Evolutionary conservation across 2,329 filamentous ascomycete species (phyloP).

Genomic region (Cephalotrichum gorgonifer): DNA sequence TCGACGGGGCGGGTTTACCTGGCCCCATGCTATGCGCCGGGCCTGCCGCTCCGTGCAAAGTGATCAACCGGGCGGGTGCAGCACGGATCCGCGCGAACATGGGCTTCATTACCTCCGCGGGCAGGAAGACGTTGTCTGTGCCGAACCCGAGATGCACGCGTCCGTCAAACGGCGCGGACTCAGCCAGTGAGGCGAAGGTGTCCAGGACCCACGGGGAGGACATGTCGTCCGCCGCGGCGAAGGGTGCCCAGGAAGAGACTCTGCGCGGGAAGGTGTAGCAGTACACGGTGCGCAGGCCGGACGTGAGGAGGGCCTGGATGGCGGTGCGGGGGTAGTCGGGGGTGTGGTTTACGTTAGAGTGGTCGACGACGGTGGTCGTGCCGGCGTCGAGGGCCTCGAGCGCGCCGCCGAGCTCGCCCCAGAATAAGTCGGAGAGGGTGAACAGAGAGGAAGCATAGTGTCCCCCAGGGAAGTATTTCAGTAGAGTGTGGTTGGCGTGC

Average conservation of each 20-base stretch:
- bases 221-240: constrained; percentile 13
- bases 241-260: constrained; percentile 18
- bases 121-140: constrained; percentile 29
- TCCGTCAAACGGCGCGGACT: constrained; percentile 10
- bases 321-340: constrained; percentile 4
- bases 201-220: constrained; percentile 24
- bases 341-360: constrained; percentile 7
- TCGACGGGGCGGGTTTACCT: not conserved
- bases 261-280: constrained; percentile 25
- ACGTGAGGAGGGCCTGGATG: constrained; percentile 29
- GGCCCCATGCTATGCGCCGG: no score
- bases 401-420: constrained; percentile 29
- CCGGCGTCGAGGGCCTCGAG: constrained; percentile 29
- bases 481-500: constrained; percentile 13
- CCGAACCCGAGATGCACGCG: constrained; percentile 29
- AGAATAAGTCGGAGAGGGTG: constrained; percentile 29
- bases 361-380: constrained; percentile 22
- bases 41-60: constrained; percentile 10
- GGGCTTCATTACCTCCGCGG: constrained; percentile 21
- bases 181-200: constrained; percentile 14
- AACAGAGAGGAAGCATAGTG: not conserved
- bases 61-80: constrained; percentile 27
- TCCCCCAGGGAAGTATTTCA: constrained; percentile 13
- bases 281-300: constrained; percentile 26
- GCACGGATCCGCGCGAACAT: constrained; percentile 25